Evolutionary conservation across 2,329 filamentous ascomycete species (phyloP).

Genomic region (Fusarium fracticaudum): DNA sequence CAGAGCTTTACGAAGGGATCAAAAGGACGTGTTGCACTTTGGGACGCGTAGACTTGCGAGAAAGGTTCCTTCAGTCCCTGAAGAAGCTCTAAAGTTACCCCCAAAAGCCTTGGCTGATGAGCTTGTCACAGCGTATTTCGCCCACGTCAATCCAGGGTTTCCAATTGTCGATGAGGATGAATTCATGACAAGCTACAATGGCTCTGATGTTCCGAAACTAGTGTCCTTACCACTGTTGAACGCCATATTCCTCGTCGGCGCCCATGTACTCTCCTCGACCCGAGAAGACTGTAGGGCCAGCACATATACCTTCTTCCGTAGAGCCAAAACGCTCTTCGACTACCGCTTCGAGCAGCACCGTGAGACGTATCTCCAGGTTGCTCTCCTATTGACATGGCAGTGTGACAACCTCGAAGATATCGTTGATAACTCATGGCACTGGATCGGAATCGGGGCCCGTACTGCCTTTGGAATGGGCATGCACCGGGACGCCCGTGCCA

Average conservation of each 20-base stretch:
- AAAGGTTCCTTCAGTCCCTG: conserved; percentile 51
- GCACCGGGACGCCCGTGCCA: conserved; percentile 51
- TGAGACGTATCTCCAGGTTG: conserved; percentile 63
- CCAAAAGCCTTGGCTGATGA: conserved; percentile 59
- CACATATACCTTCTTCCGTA: conserved; percentile 60
- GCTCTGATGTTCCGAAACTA: conserved; percentile 54
- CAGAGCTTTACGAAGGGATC: conserved; percentile 46
- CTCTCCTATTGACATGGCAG: conserved; percentile 65
- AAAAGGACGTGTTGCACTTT: conserved; percentile 47
- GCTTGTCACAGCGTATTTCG: conserved; percentile 61
- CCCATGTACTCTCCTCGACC: conserved; percentile 56
- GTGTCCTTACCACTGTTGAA: conserved; percentile 61
- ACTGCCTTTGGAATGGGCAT: conserved; percentile 65
- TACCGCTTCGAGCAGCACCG: conserved; percentile 63
- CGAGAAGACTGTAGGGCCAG: conserved; percentile 51
- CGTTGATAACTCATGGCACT: conserved; percentile 61
- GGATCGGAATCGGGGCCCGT: conserved; percentile 62
- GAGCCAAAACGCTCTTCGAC: conserved; percentile 64
- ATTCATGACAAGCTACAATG: conserved; percentile 61
- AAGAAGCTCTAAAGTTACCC: conserved; percentile 60
- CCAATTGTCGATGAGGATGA: conserved; percentile 61
- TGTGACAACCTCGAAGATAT: conserved; percentile 65
- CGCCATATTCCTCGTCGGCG: conserved; percentile 60
- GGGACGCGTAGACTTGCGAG: conserved; percentile 47
- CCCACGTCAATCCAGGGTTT: conserved; percentile 60